Percentiles rank a stretch among this genome's conserved stretches.
Conservation (phyloP, 2,329 filamentous ascomycete genomes). For the Dothideomycetes sp. region DNA sequence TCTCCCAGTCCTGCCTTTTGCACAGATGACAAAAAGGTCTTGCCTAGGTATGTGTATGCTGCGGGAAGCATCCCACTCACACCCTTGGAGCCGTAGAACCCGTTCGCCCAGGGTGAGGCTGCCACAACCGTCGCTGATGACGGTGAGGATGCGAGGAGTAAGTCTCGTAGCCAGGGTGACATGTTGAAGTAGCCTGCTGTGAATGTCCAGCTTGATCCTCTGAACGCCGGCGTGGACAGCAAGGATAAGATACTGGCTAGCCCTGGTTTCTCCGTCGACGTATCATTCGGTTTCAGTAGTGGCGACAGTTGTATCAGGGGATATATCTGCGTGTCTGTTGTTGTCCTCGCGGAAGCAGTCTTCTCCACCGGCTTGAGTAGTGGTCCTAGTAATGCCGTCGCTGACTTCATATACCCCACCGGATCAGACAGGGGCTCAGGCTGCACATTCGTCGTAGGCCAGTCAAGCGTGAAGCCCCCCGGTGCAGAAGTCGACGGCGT, state of each 20-base stretch:
- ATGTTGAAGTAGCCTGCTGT: conserved; percentile 99
- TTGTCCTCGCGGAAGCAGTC: conserved; percentile 15
- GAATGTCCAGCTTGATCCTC: conserved; percentile 78
- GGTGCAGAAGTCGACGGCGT: conserved; percentile 37
- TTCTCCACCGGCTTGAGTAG: conserved; percentile 46
- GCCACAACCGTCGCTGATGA: conserved; percentile 73
- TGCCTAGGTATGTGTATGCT: conserved; percentile 81
- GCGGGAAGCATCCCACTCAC: conserved; percentile 83
- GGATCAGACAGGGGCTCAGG: conserved; percentile 65
- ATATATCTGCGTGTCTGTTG: conserved; percentile 65
- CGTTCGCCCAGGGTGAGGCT: conserved; percentile 86
- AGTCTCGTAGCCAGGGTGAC: conserved; percentile 66
- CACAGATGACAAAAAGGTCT: conserved; percentile 63
- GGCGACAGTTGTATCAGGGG: conserved; percentile 82
- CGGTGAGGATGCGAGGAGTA: conserved; percentile 65
- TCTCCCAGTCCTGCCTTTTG: conserved; percentile 39
- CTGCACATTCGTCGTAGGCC: conserved; percentile 64
- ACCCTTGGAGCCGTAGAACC: conserved; percentile 81
- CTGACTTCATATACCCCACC: conserved; percentile 54
- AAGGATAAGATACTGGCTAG: conserved; percentile 63
- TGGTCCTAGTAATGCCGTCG: conserved; percentile 54
- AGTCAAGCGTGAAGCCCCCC: conserved; percentile 47
- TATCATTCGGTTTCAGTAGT: conserved; percentile 61
- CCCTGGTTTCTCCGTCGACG: conserved; percentile 79
- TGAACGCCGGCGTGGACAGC: conserved; percentile 52